phyloP scores from a whole-genome alignment of 306 rosid species.

The Morella rubra region DNA sequence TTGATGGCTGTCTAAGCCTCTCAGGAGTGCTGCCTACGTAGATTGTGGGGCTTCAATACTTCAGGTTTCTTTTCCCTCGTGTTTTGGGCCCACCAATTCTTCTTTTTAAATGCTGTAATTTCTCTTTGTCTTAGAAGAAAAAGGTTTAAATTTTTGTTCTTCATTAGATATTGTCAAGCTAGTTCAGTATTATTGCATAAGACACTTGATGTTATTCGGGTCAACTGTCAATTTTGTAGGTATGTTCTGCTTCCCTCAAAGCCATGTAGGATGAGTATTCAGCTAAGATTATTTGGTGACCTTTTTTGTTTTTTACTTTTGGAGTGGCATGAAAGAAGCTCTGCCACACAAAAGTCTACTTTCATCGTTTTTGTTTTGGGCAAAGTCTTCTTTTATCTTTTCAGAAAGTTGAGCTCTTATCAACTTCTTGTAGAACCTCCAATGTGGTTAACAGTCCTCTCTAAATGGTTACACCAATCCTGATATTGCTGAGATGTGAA shows the following conservation, averaged over 20 bases:
- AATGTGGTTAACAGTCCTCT: background rate
- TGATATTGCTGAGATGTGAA: background rate
- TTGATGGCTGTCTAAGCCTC: background rate
- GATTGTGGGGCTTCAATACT: background rate
- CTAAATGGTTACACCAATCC: no score
- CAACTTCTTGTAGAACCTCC: background rate
- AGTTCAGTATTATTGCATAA: background rate
- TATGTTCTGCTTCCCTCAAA: background rate
- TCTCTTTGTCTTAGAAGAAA: background rate
- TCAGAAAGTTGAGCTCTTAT: background rate
- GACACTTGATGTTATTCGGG: background rate
- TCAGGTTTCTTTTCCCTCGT: background rate
- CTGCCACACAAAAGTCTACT: background rate
- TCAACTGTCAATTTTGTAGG: background rate
- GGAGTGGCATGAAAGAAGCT: background rate
- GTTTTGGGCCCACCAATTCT: background rate
- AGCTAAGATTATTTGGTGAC: background rate
- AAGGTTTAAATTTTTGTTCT: background rate
- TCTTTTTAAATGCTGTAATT: background rate
- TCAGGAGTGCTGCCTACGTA: background rate
- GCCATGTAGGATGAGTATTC: background rate
- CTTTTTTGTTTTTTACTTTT: background rate
- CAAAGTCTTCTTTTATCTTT: background rate
- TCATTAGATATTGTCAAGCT: background rate
- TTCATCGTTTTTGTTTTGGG: background rate